Evolutionary conservation across 2,329 filamentous ascomycete genomes (phyloP), one percentile per base, ranked within the genome.

Genomic region (Coleophoma cylindrospora): DNA sequence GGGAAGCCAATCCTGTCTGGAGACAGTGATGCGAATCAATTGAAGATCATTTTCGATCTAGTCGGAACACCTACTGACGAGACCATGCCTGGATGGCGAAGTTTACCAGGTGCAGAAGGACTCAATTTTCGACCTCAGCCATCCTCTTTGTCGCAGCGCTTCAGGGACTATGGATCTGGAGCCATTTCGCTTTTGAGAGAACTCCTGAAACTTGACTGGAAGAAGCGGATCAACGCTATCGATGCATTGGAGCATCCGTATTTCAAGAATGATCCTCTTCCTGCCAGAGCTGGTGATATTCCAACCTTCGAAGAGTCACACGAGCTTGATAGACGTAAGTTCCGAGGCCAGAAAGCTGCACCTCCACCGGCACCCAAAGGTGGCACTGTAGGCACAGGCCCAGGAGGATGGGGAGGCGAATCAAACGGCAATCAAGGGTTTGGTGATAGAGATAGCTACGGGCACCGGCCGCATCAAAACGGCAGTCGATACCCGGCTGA

Each of bases 231-330:
- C 65, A 99, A 97, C 64, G 94, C 94, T 0, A 87, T 95, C 22
- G 94, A 99, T 69, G 94, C 94, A 1, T 74, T 99, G 19, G 81
- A 95, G 56, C 94, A 99, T 62, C 84, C 89, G 1, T 99, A 96
- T 68, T 97, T 99, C 72, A 85, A 82, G 54, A 87, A 81, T 50
- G 70, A 79, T 1, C 94, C 94, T 4, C 74, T 87, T 4, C 94
- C 94, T 9, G 84, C 91, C 37, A 80, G 81, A 49, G 90, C 94
- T 1, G 85, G 87, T 56, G 91, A 97, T 46, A 79, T 99, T n/a
- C 94, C 94, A 2, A 80, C 74, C 14, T 97, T 96, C 63, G 89
- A 95, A 64, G 92, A 96, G 62, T 96, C 91, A 41, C 94, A 99
- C 68, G 94, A 99, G 68, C 75, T 97, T n/a, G 94, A 99, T 66